Percentiles rank a stretch among this genome's conserved stretches.
phyloP scores from a whole-genome alignment of 2,329 filamentous ascomycete species.

The Calycina herbarum region DNA sequence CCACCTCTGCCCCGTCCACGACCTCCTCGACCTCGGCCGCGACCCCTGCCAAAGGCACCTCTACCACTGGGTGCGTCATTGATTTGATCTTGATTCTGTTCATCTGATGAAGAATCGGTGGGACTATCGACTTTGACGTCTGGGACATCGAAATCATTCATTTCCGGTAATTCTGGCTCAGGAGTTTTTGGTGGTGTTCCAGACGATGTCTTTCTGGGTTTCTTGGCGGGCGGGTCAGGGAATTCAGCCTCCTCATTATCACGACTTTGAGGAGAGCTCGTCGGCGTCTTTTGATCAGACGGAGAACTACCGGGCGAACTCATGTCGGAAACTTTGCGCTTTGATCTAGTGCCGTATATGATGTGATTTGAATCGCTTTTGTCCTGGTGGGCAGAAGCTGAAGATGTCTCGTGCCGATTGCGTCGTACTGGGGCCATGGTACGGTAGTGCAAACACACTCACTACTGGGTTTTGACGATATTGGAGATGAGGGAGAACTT shows the following conservation, averaged over 20 bases:
- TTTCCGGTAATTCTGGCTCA: slow-evolving; percentile 11
- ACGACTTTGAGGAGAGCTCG: slow-evolving; percentile 23
- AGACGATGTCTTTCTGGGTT: slow-evolving; percentile 14
- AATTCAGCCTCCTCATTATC: slow-evolving; percentile 21
- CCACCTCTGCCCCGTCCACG: slow-evolving; percentile 25
- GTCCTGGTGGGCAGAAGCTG: slow-evolving; percentile 18
- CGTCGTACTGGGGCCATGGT: slow-evolving; percentile 26
- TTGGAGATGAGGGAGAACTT: neutral
- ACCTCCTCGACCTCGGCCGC: slow-evolving; percentile 30
- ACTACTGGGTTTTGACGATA: neutral
- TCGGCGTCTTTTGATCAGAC: slow-evolving; percentile 18
- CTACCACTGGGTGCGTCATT: slow-evolving; percentile 11
- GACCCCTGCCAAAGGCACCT: slow-evolving; percentile 26
- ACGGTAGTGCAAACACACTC: slow-evolving; percentile 15
- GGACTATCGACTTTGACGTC: slow-evolving; percentile 18
- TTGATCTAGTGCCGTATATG: slow-evolving; percentile 27
- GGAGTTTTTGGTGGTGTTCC: slow-evolving; percentile 18
- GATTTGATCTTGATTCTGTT: slow-evolving; percentile 12
- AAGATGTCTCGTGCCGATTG: slow-evolving; percentile 28
- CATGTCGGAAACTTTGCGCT: slow-evolving; percentile 30
- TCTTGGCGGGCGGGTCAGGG: slow-evolving; percentile 25
- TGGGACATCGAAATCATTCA: slow-evolving; percentile 12
- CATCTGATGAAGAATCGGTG: slow-evolving; percentile 18
- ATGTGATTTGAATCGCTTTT: slow-evolving; percentile 18
- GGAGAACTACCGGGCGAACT: slow-evolving; percentile 17